phyloP scores from a whole-genome alignment of 2,329 filamentous ascomycete species.

The Ophiostoma piceae region DNA sequence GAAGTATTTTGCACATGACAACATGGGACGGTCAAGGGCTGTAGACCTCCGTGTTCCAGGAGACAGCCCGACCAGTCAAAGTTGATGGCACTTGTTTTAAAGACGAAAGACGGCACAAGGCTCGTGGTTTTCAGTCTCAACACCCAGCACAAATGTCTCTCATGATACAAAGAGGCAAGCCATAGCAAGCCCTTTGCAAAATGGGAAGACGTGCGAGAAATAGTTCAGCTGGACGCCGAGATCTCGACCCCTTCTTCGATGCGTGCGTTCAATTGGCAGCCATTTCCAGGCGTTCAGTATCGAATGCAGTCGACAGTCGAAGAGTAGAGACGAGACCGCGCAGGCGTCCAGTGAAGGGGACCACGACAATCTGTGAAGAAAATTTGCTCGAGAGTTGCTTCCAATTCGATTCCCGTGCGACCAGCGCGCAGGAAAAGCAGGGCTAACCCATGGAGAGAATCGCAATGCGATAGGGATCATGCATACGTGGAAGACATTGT shows the following conservation, averaged over 20 bases:
- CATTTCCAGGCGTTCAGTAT: background rate
- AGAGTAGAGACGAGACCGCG: background rate
- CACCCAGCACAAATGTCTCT: conserved; percentile 52
- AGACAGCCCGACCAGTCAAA: conserved; percentile 30
- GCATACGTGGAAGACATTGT: conserved; percentile 28
- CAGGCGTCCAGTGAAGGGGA: conserved; percentile 65
- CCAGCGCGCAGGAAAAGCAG: conserved; percentile 4
- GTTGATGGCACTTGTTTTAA: conserved; percentile 64
- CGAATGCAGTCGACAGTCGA: background rate
- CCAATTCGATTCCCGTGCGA: background rate
- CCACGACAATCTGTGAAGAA: conserved; percentile 67
- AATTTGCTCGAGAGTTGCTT: conserved; percentile 16
- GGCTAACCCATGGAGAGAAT: background rate
- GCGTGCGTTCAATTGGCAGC: background rate
- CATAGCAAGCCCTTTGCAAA: conserved; percentile 46
- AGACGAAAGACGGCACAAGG: conserved; percentile 55
- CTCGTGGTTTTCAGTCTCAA: conserved; percentile 65
- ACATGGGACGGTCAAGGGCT: conserved; percentile 6
- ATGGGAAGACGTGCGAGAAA: conserved; percentile 54
- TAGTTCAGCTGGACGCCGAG: conserved; percentile 65
- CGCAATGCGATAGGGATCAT: conserved; percentile 16
- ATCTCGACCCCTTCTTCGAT: background rate
- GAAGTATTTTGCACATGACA: conserved; percentile 35
- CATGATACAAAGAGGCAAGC: background rate
- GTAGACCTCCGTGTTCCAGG: conserved; percentile 1